Evolutionary conservation across 1,284 basidiomycete species (phyloP), one percentile per base, ranked within the genome.

Genomic region (Cryptococcus sp.): DNA sequence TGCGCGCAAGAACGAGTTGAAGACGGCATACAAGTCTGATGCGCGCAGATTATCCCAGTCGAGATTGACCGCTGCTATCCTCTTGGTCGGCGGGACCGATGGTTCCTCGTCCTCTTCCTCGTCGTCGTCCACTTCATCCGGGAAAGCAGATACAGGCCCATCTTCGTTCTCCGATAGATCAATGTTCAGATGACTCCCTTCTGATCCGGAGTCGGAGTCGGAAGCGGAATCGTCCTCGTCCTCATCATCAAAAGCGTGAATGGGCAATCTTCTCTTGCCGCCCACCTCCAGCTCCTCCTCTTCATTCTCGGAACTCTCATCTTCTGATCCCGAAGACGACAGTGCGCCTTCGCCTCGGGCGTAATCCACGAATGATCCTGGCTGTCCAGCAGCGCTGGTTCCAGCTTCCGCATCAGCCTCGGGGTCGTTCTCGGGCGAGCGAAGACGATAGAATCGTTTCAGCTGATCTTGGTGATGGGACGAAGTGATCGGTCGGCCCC

Each of bases 11-110:
- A 95, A 85, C 4, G 93, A 97, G 39, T 91, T 87, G 78, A 93
- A 93, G 45, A 99, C 90, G 77, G 91, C 93, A 85, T 86, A 97
- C 23, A 99, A 81, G 77, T 99, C 94, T 39, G 82, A 82, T 1
- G 95, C 92, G 50, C 90, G 88, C 56, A 99, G 86, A 79, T 98
- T 86, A 78, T 99, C 96, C 96, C 96, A 99, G 80, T 99, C 96
- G 60, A 99, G 85, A 75, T 99, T 98, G 67, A 99, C 95, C 27
- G 90, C 86, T 0, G 95, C 96, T 6, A 98, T 80, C 15, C 95
- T 84, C 48, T 82, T 84, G 1, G 91, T 91, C 1, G 80, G 76
- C 16, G 74, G 69, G 17, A 73, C 74, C 0, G 66, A 65, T 31
- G 71, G 70, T 13, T 61, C 69, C 4, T 74, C 73, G n/a, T 82